A percentile compares a stretch with the other conserved stretches of the same genome.
phyloP scores from a whole-genome alignment of 179 eudicot genomes.

The Gypsophila paniculata region DNA sequence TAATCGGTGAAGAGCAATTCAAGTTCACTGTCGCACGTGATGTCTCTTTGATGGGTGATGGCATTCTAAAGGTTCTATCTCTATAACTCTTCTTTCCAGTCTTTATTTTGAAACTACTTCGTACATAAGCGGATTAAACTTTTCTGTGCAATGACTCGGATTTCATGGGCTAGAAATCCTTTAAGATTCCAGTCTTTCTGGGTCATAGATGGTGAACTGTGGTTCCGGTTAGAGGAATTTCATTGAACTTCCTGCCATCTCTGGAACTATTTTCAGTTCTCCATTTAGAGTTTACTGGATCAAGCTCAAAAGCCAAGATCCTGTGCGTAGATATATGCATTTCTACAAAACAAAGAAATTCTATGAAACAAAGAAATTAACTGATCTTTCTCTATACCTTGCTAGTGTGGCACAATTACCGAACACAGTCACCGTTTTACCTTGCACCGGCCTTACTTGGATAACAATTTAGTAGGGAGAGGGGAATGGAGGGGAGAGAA shows the following conservation, averaged over 20 bases:
- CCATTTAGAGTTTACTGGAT: no score
- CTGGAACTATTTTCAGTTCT: no score
- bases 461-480: no score
- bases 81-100: background rate
- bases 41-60: background rate
- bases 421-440: no score
- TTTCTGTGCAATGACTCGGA: background rate
- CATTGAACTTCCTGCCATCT: no score
- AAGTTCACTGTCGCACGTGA: slow-evolving; percentile 42
- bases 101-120: background rate
- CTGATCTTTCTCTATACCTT: background rate
- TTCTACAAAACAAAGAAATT: background rate
- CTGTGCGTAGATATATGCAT: background rate
- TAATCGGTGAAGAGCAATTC: slow-evolving; percentile 58
- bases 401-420: no score
- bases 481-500: no score
- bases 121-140: background rate
- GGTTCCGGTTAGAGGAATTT: no score
- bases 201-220: no score
- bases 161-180: background rate
- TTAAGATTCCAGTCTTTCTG: background rate
- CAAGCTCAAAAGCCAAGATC: background rate
- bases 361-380: background rate
- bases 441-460: no score
- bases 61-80: background rate